Base-by-base conservation (phyloP, 768 basidiomycete species). In the Agrocybe praecox region DNA sequence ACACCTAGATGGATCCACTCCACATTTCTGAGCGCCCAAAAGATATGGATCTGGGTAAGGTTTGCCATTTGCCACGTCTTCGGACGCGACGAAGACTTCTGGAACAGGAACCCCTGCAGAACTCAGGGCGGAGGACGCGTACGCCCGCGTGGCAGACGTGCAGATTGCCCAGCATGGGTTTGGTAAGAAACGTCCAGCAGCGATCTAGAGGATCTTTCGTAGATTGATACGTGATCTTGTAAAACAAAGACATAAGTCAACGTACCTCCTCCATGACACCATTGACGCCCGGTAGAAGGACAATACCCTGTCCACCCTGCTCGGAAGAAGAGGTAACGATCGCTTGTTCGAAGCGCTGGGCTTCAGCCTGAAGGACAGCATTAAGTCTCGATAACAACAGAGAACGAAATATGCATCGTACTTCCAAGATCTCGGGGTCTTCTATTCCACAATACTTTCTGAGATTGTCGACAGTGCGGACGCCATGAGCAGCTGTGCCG, bases 31-130 rank as follows among this genome's bases (percentile, higher is more conserved):
- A 19, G 95, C 94, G 10, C 94, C 96, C 43, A 89, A 81, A 34
- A 97, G 76, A 74, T 96, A 98, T 1, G 96, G 96, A 63, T 96
- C 95, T 10, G 96, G 94, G 65, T 74, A 78, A 22, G 95, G 95
- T 75, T 97, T 97, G 40, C 95, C 95, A 58, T 85, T 72, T 12
- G 69, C 69, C 4, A 96, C 93, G 60, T 94, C 89, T 66, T 96
- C 89, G n/a, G 93, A 88, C 5, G 85, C 86, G 49, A 96, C 85
- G 59, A 94, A 85, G 45, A 85, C 81, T 34, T 89, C 86, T 4
- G 91, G 89, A 12, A 80, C 67, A n/a, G 85, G 82, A 51, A 96
- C 79, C 2, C 80, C 82, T 47, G 88, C 86, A 21, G 83, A 80
- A 17, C 71, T 72, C 49, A 96, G 78, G 10, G 94, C 93, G 26